A percentile compares a stretch with the other conserved stretches of the same genome.
phyloP scores from a whole-genome alignment of 768 basidiomycete genomes.

The Lentinula sp. region DNA sequence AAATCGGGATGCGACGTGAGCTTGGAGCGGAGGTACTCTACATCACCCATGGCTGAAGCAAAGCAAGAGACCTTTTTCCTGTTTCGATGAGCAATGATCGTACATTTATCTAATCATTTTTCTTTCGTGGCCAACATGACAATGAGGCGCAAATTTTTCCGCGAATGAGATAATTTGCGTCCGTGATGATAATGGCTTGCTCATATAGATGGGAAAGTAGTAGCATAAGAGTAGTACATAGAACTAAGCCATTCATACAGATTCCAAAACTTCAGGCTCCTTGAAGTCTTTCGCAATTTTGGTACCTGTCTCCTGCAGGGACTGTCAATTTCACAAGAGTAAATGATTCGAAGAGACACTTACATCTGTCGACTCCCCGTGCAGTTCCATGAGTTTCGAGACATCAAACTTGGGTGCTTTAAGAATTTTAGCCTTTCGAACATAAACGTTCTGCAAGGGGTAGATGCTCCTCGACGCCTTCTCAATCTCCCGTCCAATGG shows the following conservation, averaged over 20 bases:
- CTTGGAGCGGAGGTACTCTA: conserved; percentile 60
- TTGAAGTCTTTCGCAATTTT: conserved; percentile 95
- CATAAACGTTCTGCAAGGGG: conserved; percentile 97
- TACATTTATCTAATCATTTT: too few species aligned
- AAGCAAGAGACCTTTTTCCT: background rate
- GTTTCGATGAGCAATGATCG: too few species aligned
- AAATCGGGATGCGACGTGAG: conserved; percentile 69
- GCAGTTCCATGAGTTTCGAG: conserved; percentile 92
- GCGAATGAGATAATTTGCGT: background rate
- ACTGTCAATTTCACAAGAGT: conserved; percentile 8
- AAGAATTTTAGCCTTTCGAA: conserved; percentile 98
- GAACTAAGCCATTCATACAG: conserved; percentile 53
- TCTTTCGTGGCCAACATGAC: background rate
- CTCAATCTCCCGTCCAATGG: conserved; percentile 99
- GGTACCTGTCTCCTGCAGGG: conserved; percentile 82
- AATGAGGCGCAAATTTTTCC: background rate
- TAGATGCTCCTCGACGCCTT: conserved; percentile 96
- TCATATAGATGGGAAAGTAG: conserved; percentile 4
- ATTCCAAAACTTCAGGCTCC: conserved; percentile 91
- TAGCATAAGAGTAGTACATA: conserved; percentile 1
- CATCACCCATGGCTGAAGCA: conserved; percentile 56
- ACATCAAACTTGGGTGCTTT: conserved; percentile 97
- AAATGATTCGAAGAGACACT: conserved; percentile 25
- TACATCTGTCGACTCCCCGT: conserved; percentile 92
- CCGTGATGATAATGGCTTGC: background rate